Evolutionary conservation across 805 yeast genomes (phyloP).

Genomic region (Ogataea chonburiensis): DNA sequence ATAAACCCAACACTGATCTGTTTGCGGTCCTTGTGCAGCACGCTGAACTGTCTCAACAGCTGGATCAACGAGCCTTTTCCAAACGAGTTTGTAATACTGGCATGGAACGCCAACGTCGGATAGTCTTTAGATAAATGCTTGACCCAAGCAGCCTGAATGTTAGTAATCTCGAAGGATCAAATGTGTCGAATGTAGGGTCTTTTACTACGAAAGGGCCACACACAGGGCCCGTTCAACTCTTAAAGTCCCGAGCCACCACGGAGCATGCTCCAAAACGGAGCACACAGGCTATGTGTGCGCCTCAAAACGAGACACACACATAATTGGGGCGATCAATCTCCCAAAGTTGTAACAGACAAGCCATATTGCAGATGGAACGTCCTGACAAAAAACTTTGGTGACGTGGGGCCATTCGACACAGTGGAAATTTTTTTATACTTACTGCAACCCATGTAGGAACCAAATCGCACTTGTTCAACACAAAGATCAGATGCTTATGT

Average conservation of each 20-base stretch:
- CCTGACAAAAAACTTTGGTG: slow-evolving; percentile 92
- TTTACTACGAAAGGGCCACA: slow-evolving; percentile 77
- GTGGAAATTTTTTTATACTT: slow-evolving; percentile 47
- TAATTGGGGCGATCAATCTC: slow-evolving; percentile 70
- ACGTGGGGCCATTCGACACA: slow-evolving; percentile 8
- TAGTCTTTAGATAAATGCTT: slow-evolving; percentile 86
- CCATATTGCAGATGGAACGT: slow-evolving; percentile 46
- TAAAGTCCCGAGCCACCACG: slow-evolving; percentile 53
- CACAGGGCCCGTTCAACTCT: slow-evolving; percentile 68
- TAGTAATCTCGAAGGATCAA: slow-evolving; percentile 16
- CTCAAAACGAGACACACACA: no score
- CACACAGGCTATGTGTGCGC: no score
- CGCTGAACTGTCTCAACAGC: slow-evolving; percentile 86
- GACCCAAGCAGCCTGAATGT: slow-evolving; percentile 92
- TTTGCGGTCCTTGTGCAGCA: slow-evolving; percentile 86
- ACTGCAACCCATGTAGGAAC: slow-evolving; percentile 99
- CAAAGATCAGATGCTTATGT: slow-evolving; percentile 93
- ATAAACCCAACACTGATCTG: slow-evolving; percentile 97
- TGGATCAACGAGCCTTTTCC: slow-evolving; percentile 97
- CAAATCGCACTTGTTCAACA: slow-evolving; percentile 94
- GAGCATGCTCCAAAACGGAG: slow-evolving; percentile 49
- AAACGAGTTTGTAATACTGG: slow-evolving; percentile 94
- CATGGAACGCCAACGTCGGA: slow-evolving; percentile 97
- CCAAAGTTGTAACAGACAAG: slow-evolving; percentile 98
- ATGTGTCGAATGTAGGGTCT: slow-evolving; percentile 60